These are phyloP conservation scores for Macadamia integrifolia DNA, from an alignment of 164 flowering plant genomes.

Conservation along the genomic window DNA sequence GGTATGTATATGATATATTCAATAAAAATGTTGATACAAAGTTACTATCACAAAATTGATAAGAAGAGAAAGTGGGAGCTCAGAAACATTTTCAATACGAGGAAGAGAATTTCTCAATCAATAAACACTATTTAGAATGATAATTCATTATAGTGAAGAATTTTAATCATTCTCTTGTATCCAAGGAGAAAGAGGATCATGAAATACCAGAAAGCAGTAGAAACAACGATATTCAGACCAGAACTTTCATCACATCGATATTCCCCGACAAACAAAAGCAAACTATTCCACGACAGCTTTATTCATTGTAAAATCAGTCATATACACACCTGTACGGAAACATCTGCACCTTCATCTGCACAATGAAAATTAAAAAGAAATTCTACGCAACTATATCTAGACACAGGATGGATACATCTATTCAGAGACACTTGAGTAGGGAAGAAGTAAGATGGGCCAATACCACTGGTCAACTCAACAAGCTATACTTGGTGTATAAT, in stretches of 20 bases:
- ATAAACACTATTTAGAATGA: neutral
- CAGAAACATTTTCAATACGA: neutral
- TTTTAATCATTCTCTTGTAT: neutral
- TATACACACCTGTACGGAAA: conserved; percentile 8
- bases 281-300: neutral
- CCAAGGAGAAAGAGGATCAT: neutral
- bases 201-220: neutral
- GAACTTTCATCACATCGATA: neutral
- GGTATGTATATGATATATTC: neutral
- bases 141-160: neutral
- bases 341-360: conserved; percentile 7
- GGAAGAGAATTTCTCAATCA: neutral
- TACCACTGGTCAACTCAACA: conserved; percentile 15
- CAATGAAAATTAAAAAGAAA: neutral
- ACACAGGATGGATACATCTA: neutral
- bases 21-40: neutral
- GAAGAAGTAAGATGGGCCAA: conserved; percentile 8
- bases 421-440: conserved; percentile 4
- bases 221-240: neutral
- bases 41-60: neutral
- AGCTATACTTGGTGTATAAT: conserved; percentile 20
- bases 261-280: neutral
- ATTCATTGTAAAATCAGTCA: conserved; percentile 3
- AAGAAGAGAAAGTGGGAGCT: neutral
- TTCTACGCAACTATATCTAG: neutral